phyloP scores from a whole-genome alignment of 495 filamentous ascomycete genomes.

The Neurospora tetraspora region DNA sequence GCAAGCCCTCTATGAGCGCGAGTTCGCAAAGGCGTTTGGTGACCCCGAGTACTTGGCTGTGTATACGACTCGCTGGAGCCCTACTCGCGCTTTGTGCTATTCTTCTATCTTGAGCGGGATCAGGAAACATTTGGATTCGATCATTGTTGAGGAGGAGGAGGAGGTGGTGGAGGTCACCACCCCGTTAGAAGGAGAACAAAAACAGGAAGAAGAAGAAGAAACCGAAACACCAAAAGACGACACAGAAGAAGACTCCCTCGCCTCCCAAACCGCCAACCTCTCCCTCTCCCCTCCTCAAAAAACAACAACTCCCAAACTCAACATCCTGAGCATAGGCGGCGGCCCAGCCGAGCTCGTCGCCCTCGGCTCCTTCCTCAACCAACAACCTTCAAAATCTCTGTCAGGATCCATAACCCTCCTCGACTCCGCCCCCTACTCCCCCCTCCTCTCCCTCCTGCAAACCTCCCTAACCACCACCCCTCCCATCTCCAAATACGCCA shows the following conservation, averaged over 20 bases:
- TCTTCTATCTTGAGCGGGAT: constrained; percentile 49
- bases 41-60: constrained; percentile 54
- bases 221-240: background rate
- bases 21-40: constrained; percentile 75
- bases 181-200: constrained; percentile 2
- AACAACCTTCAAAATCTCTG: constrained; percentile 13
- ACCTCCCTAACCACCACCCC: constrained; percentile 35
- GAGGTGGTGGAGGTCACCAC: background rate
- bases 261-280: background rate
- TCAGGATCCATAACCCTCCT: constrained; percentile 45
- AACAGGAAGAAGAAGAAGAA: background rate
- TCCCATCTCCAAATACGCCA: constrained; percentile 44
- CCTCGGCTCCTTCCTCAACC: constrained; percentile 52
- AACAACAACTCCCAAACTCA: constrained; percentile 11
- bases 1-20: constrained; percentile 68
- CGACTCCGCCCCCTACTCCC: constrained; percentile 71
- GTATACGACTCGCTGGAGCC: constrained; percentile 83
- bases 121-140: constrained; percentile 24
- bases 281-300: background rate
- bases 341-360: constrained; percentile 81
- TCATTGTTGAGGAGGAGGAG: background rate
- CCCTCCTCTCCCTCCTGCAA: constrained; percentile 46
- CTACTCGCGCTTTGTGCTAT: constrained; percentile 73
- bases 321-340: constrained; percentile 67
- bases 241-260: background rate